Base-by-base conservation (phyloP, 331 rosid species). In the Malus hybrid region DNA sequence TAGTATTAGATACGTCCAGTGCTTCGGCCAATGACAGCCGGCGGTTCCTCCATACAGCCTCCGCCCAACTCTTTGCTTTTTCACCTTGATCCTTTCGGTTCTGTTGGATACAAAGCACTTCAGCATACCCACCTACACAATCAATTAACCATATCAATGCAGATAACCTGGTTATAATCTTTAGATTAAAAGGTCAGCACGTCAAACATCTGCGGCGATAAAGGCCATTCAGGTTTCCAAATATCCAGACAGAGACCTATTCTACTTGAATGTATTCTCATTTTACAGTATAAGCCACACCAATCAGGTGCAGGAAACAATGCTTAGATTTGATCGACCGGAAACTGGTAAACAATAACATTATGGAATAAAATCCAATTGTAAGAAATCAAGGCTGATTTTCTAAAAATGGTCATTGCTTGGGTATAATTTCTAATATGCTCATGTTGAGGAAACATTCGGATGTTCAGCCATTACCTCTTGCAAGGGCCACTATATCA, bases 401-500 rank as follows among this genome's bases (percentile, higher is more conserved):
- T 20, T n/a, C 54, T 1, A 8, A 61, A 55, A 7, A 31, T 34
- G 18, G 56, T 39, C 72, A 39, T 52, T 19, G 28, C 33, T 54
- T 19, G 10, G 13, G 50, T 52, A 65, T 18, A 52, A 31, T 72
- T 6, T 72, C n/a, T 54, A 6, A 18, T 19, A 62, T 29, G 31
- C 22, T 20, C 50, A 64, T 28, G 50, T 24, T 13, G 11, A 52
- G 10, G 59, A 78, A n/a, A 66, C 77, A 56, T 74, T 83, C 46
- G 68, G 79, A 84, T 42, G 76, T 50, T 76, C 60, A 42, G 19
- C 29, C 80, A 73, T 87, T 78, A 93, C 98, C 98, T 81, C 93
- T 89, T 18, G 99, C 97, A 75, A 94, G 86, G 60, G 91, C 86
- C 31, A 86, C 90, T 72, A 94, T 81, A 76, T 92, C 97, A 54